Conservation (phyloP, 257 asterid genomes). For the Solanum ossicruentum region DNA sequence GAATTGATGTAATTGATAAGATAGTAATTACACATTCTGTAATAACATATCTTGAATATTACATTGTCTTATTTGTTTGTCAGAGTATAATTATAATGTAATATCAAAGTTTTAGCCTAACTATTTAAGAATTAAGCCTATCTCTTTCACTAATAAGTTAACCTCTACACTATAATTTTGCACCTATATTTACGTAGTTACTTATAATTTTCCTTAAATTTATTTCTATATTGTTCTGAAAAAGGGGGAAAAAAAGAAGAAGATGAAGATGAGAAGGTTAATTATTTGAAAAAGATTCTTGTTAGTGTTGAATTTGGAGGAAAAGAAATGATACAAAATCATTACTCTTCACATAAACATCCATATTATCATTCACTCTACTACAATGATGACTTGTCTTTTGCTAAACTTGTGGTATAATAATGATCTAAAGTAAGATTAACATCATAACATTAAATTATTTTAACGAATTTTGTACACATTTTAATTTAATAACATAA, state of each 20-base stretch:
- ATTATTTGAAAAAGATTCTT: not conserved
- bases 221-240: not conserved
- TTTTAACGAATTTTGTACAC: not conserved
- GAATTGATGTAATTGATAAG: too few species aligned
- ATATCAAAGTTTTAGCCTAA: not conserved
- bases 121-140: not conserved
- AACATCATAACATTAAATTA: not conserved
- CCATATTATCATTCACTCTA: conserved; percentile 23
- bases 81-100: too few species aligned
- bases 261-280: not conserved
- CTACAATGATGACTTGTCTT: not conserved
- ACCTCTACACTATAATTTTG: too few species aligned
- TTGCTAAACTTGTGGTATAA: conserved; percentile 4
- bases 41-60: too few species aligned
- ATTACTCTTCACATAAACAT: conserved; percentile 29
- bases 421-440: not conserved
- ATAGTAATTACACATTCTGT: too few species aligned
- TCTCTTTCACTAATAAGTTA: not conserved
- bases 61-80: too few species aligned
- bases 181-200: not conserved
- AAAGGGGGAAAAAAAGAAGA: not conserved
- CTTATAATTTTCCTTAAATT: not conserved
- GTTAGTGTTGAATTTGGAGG: conserved; percentile 20
- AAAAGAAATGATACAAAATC: conserved; percentile 32
- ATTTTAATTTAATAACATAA: not conserved